These are phyloP conservation scores for Rhizodiscina lignyota DNA, from an alignment of 495 filamentous ascomycete species.

Conservation along the genomic window DNA sequence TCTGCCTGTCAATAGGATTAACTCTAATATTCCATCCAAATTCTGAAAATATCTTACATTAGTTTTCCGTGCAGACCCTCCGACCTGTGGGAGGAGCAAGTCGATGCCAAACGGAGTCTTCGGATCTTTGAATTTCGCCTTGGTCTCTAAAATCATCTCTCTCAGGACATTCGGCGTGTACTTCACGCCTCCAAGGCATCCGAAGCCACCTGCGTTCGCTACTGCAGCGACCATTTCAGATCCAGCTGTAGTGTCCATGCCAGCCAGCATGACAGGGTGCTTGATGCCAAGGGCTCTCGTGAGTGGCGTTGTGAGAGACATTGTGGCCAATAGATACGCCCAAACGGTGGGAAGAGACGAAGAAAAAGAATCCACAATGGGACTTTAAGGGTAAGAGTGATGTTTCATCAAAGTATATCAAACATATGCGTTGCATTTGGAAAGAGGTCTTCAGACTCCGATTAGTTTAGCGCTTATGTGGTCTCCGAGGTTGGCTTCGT, in stretches of 20 bases:
- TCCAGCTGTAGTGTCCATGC: constrained; percentile 10
- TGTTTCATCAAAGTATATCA: no score
- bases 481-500: no score
- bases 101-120: constrained; percentile 13
- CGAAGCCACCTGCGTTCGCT: constrained; percentile 11
- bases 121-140: constrained; percentile 6
- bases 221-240: constrained; percentile 10
- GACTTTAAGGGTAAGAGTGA: no score
- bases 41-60: constrained; percentile 15
- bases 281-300: constrained; percentile 7
- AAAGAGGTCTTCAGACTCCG: no score
- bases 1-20: constrained; percentile 4
- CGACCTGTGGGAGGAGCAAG: constrained; percentile 12
- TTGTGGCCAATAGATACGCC: background rate
- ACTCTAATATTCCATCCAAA: no score
- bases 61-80: constrained; percentile 11
- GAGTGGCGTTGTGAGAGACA: constrained; percentile 10
- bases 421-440: no score
- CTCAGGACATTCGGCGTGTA: constrained; percentile 10
- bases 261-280: constrained; percentile 13
- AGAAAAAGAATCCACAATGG: no score
- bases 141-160: constrained; percentile 13
- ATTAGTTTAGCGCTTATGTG: no score
- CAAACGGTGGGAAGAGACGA: no score
- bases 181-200: constrained; percentile 8